Evolutionary conservation across 1,284 basidiomycete species (phyloP), one percentile per base, ranked within the genome.

Genomic region (Trametes versicolor): DNA sequence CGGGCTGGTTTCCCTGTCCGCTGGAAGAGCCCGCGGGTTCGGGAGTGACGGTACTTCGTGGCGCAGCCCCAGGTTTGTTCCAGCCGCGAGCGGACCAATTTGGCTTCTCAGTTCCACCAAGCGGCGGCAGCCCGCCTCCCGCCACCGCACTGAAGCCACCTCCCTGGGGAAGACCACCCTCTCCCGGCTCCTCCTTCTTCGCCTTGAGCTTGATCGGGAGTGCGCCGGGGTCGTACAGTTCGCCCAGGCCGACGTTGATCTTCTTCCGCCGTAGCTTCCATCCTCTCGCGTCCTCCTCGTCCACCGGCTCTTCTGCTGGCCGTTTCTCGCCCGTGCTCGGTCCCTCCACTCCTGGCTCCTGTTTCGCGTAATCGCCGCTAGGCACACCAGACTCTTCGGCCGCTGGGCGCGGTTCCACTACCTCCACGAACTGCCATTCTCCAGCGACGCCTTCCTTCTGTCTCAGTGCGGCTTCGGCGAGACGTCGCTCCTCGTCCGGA

Each of bases 381-480:
- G 61, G 12, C 29, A 9, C 29, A 34, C 49, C 65, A 19, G 73
- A 65, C 29, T 68, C 73, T 19, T 72, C 69, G 29, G 29, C 29
- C 36, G 72, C 63, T 15, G 67, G 55, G 8, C 75, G 69, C 15
- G 74, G 70, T 25, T 72, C 65, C 6, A 70, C 64, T 4, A 85
- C 73, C 4, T 84, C 81, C 10, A 98, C 88, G 27, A 89, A 79
- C 76, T 96, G 81, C 97, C 97, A 99, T 70, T 90, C 85, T 1
- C 97, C 96, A 0, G 89, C 91, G 9, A 89, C 79, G 1, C 94
- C 96, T 72, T 93, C 86, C 13, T 83, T 83, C 68, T 83, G 80
- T 62, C 88, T 81, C 65, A 83, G 76, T 73, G 87, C 85, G 23
- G 86, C 81, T 78, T 91, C 87, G 23, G 86, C 84, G 64, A 81